Evolutionary conservation across 345 rosid species (phyloP), one percentile per base, ranked within the genome.

Genomic region (Eucalyptus marginata): DNA sequence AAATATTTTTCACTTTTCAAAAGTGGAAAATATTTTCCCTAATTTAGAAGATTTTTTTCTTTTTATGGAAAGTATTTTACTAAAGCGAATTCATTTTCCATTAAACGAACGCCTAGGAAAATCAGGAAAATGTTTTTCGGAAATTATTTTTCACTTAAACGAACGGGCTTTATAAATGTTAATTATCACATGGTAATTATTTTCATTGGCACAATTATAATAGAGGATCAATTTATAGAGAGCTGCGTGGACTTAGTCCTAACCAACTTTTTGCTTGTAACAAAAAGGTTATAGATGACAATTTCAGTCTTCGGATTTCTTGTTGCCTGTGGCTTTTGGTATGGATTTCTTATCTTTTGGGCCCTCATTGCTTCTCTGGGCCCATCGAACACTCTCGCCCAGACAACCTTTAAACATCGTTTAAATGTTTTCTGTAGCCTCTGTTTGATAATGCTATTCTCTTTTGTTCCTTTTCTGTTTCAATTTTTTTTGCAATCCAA

Each of bases 331-430:
- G 79, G 40, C 79, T n/a, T 66, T 66, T 15, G 22, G 79, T 2
- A 20, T 4, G 40, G 40, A 31, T 15, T 66, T 66, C 6, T 27
- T 31, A 31, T 16, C 9, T 16, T 66, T 66, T 66, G 43, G 79
- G 40, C 43, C 40, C 40, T 31, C 40, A 66, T 66, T 66, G 43
- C 44, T 68, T 8, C 80, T 9, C 5, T 5, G 44, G 80, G 80
- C 43, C 44, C 71, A 2, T 1, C 0, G 12, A 33, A 33, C 7
- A 33, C 7, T 33, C 22, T 33, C 22, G 4, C 13, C 43, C 43
- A 16, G 43, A 31, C 80, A 33, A 68, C 14, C 44, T 33, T 68
- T 31, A 9, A 68, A 2, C 44, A 33, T 4, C 9, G 44, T 68
- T 16, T 17, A 4, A 17, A 68, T 33, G 43, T 16, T 68, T 68